These are phyloP conservation scores for Suillus spraguei DNA, from an alignment of 768 basidiomycete genomes.

Conservation along the genomic window DNA sequence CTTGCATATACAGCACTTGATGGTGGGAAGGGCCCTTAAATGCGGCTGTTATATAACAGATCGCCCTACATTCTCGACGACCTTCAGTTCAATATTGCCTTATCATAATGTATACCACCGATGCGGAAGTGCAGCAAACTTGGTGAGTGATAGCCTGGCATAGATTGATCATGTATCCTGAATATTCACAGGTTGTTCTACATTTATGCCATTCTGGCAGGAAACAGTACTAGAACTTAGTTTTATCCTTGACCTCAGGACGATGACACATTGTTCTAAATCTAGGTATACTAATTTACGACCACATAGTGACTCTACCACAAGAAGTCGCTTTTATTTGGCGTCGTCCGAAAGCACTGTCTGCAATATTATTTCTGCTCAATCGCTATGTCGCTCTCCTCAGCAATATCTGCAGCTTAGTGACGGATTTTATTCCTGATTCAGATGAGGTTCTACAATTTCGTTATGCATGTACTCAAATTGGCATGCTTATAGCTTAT, in stretches of 20 bases:
- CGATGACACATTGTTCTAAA: not conserved
- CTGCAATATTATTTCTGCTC: not conserved
- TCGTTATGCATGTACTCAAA: not conserved
- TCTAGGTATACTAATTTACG: constrained; percentile 4
- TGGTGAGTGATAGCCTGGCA: not conserved
- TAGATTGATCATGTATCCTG: not conserved
- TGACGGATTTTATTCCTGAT: not conserved
- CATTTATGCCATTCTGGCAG: not conserved
- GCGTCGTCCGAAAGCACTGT: not conserved
- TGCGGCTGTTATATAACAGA: not conserved
- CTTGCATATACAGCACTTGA: not conserved
- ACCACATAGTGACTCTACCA: not conserved
- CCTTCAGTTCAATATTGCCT: not conserved
- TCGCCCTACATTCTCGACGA: not conserved
- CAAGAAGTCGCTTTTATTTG: not conserved
- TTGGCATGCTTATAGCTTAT: not conserved
- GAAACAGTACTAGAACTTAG: too few species aligned
- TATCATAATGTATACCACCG: not conserved
- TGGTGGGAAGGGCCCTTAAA: not conserved
- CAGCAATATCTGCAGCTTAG: not conserved
- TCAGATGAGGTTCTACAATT: not conserved
- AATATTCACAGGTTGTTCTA: not conserved
- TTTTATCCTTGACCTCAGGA: not conserved
- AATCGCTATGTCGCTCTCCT: not conserved
- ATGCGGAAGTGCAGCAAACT: not conserved